Conservation (phyloP, 108 stramenopile genomes). For the Stephanodiscus triporus region DNA sequence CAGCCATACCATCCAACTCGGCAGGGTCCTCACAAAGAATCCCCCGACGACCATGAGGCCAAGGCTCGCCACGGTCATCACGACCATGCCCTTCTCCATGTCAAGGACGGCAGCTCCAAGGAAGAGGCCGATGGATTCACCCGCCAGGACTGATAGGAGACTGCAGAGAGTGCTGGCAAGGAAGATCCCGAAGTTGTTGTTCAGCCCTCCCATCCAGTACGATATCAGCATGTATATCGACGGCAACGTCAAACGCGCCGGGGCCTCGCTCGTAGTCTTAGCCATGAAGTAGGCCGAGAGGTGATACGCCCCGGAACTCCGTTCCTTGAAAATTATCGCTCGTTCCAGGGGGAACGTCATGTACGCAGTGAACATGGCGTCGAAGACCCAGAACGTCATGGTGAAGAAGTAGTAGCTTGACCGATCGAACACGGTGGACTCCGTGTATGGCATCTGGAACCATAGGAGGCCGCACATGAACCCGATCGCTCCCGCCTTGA, state of each 20-base stretch:
- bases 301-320: conserved; percentile 62
- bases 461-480: conserved; percentile 62
- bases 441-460: conserved; percentile 66
- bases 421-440: conserved; percentile 56
- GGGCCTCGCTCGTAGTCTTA: conserved; percentile 70
- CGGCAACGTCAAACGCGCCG: conserved; percentile 59
- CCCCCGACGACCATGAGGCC: conserved; percentile 68
- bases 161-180: conserved; percentile 49
- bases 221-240: conserved; percentile 66
- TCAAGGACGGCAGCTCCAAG: conserved; percentile 70
- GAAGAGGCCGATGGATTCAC: conserved; percentile 69
- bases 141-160: conserved; percentile 67
- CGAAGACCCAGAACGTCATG: conserved; percentile 81
- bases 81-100: conserved; percentile 58
- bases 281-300: conserved; percentile 80
- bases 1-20: conserved; percentile 56
- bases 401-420: conserved; percentile 69
- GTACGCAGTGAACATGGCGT: conserved; percentile 69
- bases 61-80: conserved; percentile 60
- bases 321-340: conserved; percentile 73
- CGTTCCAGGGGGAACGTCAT: conserved; percentile 76
- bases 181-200: conserved; percentile 51
- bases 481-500: conserved; percentile 66
- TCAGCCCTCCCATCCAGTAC: conserved; percentile 74
- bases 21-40: conserved; percentile 70